Percentiles rank a stretch among this genome's conserved stretches.
Evolutionary conservation across 352 stramenopile species (phyloP).

Genomic region (Pythium volutum): DNA sequence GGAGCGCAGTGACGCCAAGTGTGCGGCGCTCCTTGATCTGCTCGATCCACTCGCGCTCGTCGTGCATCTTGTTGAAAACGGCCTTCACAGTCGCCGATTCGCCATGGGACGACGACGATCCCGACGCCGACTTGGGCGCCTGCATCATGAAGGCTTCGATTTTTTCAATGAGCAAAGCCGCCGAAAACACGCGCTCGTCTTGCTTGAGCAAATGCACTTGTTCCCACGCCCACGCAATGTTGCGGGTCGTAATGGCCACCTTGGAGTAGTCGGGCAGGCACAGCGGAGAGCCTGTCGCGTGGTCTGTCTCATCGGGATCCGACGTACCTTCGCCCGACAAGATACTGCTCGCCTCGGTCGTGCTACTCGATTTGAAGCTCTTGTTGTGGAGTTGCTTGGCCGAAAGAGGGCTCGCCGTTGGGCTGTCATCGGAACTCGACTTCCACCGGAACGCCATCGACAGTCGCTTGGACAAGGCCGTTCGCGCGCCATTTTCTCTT

Average conservation of each 20-base stretch:
- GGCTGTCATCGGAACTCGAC: slow-evolving; percentile 28
- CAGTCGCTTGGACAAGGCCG: slow-evolving; percentile 41
- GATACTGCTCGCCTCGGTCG: slow-evolving; percentile 10
- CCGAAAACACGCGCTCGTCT: slow-evolving; percentile 74
- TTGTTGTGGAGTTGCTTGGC: neutral
- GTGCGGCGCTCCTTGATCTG: slow-evolving; percentile 54
- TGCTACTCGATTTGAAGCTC: slow-evolving; percentile 9
- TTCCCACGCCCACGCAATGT: slow-evolving; percentile 69
- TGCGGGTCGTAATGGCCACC: slow-evolving; percentile 34
- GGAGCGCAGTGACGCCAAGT: slow-evolving; percentile 46
- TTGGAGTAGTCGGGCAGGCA: slow-evolving; percentile 57
- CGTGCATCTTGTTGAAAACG: slow-evolving; percentile 46
- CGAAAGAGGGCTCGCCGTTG: neutral
- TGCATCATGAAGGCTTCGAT: slow-evolving; percentile 53
- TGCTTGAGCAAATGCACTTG: slow-evolving; percentile 65
- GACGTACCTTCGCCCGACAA: slow-evolving; percentile 9
- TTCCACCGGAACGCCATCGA: slow-evolving; percentile 51
- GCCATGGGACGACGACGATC: neutral
- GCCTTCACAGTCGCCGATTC: slow-evolving; percentile 20
- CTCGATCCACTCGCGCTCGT: slow-evolving; percentile 43
- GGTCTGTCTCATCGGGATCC: slow-evolving; percentile 3
- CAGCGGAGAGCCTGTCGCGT: neutral
- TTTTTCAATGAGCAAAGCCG: slow-evolving; percentile 59
- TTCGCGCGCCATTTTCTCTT: slow-evolving; percentile 11
- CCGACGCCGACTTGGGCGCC: neutral